Base-by-base conservation (phyloP, 306 rosid genomes). In the Abrus precatorius region DNA sequence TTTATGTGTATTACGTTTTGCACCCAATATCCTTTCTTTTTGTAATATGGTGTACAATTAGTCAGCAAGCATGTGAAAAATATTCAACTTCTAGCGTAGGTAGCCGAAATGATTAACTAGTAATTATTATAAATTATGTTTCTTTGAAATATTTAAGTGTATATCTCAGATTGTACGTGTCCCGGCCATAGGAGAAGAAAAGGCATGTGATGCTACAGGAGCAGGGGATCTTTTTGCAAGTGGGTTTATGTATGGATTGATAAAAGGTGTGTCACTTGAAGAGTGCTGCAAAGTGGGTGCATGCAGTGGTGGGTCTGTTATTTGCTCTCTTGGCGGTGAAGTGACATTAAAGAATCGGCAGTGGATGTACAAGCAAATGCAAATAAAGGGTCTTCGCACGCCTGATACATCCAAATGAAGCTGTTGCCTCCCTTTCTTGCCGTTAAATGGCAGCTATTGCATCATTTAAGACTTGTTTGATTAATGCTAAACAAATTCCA, bases 211-310 rank as follows among this genome's bases (percentile, higher is more conserved):
- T 80, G 97, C 97, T 55, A 92, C 97, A 1, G 97, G 97, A 59
- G 97, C 97, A 36, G 97, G 98, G 5, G 97, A 95, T 82, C 89
- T 95, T 65, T 95, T 92, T 83, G 98, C 97, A 0, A 86, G 98
- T 77, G 95, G 97, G 5, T 95, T 95, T 81, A 54, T 95, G 87
- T 91, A 91, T 20, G 99, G 95, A 40, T 83, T 91, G 83, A 79
- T 92, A 48, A 93, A 86, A 68, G 98, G 96, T 10, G 33, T 91
- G 14, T 73, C 94, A 3, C 88, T 95, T 6, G 94, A 90, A 87
- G 90, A 91, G 38, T 93, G 99, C 87, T 92, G 98, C 87, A 85
- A 85, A 81, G 86, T 92, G 10, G 98, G 98, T 0, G 69, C 97
- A 28, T 95, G 97, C 88, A 93, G 94, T 76, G 98, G 97, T 7